A percentile compares a stretch with the other conserved stretches of the same genome.
Evolutionary conservation across 257 asterid genomes (phyloP).

Genomic region (Parsonsia alboflavescens): DNA sequence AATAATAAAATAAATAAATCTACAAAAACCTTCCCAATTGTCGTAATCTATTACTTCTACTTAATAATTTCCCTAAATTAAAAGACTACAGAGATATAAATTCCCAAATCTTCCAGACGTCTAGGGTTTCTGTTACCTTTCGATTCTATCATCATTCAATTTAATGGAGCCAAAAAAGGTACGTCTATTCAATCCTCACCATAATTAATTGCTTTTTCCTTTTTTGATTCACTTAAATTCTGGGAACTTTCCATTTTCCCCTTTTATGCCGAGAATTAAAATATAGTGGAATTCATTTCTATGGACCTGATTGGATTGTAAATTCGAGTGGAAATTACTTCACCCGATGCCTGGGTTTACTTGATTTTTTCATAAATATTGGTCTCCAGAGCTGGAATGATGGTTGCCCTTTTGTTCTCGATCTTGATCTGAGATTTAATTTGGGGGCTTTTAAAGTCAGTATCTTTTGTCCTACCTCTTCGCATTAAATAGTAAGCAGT

Average conservation of each 20-base stretch:
- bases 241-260: conserved; percentile 11
- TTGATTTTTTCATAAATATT: conserved; percentile 16
- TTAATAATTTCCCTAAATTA: neutral
- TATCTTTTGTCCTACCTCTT: neutral
- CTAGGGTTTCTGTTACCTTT: conserved; percentile 26
- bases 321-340: neutral
- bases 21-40: neutral
- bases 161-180: conserved; percentile 29
- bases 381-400: conserved; percentile 55
- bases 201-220: conserved; percentile 10
- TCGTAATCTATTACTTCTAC: neutral
- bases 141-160: conserved; percentile 18
- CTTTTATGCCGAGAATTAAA: neutral
- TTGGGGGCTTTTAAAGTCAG: neutral
- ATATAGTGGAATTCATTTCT: conserved; percentile 21
- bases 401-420: conserved; percentile 47
- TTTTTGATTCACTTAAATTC: conserved; percentile 1
- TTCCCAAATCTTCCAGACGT: conserved; percentile 14
- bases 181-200: conserved; percentile 17
- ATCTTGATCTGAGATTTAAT: conserved; percentile 49
- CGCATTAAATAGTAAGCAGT: neutral
- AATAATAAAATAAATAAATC: no score
- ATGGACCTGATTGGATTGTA: conserved; percentile 2
- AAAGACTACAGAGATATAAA: neutral
- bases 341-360: neutral